phyloP scores from a whole-genome alignment of 208 protist species.

The Acanthamoeba triangularis region DNA sequence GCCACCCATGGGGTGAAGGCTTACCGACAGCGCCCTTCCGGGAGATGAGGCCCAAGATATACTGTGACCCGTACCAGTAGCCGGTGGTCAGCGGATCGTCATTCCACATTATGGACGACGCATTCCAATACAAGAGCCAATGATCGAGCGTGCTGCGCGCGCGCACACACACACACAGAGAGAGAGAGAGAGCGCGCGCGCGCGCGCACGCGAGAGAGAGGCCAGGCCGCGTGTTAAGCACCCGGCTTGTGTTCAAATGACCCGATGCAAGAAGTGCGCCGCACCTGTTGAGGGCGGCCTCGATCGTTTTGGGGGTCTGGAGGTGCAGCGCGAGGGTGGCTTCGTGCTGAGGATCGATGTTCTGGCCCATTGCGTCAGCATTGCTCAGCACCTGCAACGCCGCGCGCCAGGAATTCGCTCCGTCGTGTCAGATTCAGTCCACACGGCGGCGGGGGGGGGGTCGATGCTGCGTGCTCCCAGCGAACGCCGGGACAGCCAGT shows the following conservation, averaged over 20 bases:
- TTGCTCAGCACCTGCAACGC: neutral
- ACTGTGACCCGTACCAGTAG: constrained; percentile 42
- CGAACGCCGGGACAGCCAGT: too few species aligned
- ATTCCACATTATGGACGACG: neutral
- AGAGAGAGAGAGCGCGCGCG: too few species aligned
- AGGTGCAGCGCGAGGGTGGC: neutral
- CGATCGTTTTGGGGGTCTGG: neutral
- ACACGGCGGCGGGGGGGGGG: too few species aligned
- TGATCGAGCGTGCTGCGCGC: neutral
- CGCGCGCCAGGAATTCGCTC: neutral
- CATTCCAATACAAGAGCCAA: neutral
- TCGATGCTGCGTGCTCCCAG: too few species aligned
- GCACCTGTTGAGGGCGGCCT: neutral
- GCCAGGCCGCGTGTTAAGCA: neutral
- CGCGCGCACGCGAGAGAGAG: neutral
- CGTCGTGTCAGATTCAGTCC: neutral
- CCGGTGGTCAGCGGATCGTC: neutral
- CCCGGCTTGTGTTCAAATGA: neutral
- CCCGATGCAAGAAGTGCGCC: neutral
- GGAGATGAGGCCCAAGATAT: neutral
- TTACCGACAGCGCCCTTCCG: neutral
- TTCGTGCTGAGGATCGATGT: neutral
- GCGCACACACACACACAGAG: neutral
- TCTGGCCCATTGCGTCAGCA: neutral
- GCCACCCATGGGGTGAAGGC: too few species aligned